These are phyloP conservation scores for Mesostigma viride DNA, from an alignment of 139 green algal species.

Conservation along the genomic window DNA sequence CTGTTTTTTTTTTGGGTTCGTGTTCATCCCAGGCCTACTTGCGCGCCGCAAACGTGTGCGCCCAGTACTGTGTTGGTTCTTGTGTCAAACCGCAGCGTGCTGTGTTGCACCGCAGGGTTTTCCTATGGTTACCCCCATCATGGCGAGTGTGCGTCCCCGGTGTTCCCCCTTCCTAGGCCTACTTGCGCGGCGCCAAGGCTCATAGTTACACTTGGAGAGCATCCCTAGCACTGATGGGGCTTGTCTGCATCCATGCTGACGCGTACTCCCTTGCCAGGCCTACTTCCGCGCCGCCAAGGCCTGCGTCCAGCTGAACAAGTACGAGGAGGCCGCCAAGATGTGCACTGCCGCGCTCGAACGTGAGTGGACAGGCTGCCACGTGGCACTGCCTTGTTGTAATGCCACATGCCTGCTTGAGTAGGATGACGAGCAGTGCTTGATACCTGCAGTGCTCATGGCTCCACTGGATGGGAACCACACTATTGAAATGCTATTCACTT, in stretches of 20 bases:
- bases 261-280: neutral
- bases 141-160: constrained; percentile 40
- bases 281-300: neutral
- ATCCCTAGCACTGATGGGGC: too few relatives aligned
- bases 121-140: constrained; percentile 36
- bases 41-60: constrained; percentile 54
- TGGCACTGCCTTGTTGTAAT: too few relatives aligned
- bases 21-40: constrained; percentile 19
- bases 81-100: too few relatives aligned
- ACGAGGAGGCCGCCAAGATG: neutral
- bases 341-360: neutral
- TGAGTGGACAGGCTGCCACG: neutral
- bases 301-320: neutral
- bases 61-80: too few relatives aligned
- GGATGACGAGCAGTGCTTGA: too few relatives aligned
- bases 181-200: neutral
- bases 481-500: too few relatives aligned
- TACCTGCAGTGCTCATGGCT: too few relatives aligned
- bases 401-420: too few relatives aligned
- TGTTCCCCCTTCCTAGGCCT: constrained; percentile 18
- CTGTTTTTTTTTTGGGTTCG: too few relatives aligned
- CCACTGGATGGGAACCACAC: too few relatives aligned
- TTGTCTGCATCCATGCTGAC: too few relatives aligned
- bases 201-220: neutral
- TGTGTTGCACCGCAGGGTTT: constrained; percentile 56